Conservation (phyloP, 2,329 filamentous ascomycete species). For the Aureobasidium subglaciale region DNA sequence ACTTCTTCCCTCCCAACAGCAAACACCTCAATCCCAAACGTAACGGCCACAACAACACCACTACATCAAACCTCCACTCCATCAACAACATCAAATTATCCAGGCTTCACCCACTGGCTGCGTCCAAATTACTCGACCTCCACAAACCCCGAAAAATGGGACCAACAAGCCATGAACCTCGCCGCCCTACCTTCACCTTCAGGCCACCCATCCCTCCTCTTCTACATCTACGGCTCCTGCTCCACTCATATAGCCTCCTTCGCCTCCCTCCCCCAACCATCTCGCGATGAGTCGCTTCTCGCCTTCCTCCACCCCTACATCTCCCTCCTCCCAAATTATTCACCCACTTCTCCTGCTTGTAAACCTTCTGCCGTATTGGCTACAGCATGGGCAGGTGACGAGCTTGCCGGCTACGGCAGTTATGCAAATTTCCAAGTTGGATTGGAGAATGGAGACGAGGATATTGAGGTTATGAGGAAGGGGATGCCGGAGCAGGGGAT, state of each 20-base stretch:
- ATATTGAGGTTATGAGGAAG: slow-evolving; percentile 56
- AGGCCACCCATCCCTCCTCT: slow-evolving; percentile 75
- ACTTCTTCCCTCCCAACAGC: slow-evolving; percentile 23
- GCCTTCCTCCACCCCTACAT: slow-evolving; percentile 72
- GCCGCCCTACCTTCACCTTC: slow-evolving; percentile 53
- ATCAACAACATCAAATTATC: slow-evolving; percentile 35
- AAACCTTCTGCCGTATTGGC: slow-evolving; percentile 57
- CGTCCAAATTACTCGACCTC: slow-evolving; percentile 58
- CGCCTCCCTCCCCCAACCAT: slow-evolving; percentile 31
- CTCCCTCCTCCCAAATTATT: slow-evolving; percentile 64
- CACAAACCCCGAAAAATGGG: slow-evolving; percentile 58
- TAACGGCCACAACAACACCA: slow-evolving; percentile 32
- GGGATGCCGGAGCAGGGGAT: slow-evolving; percentile 57
- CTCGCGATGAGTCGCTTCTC: slow-evolving; percentile 51
- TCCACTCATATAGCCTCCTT: slow-evolving; percentile 46
- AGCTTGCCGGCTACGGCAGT: slow-evolving; percentile 71
- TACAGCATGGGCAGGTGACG: slow-evolving; percentile 72
- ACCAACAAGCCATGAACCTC: slow-evolving; percentile 61
- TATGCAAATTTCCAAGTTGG: slow-evolving; percentile 83
- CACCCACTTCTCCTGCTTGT: slow-evolving; percentile 47
- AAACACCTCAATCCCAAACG: slow-evolving; percentile 27
- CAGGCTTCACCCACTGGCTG: slow-evolving; percentile 71
- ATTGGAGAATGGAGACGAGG: slow-evolving; percentile 59
- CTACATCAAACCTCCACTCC: slow-evolving; percentile 25
- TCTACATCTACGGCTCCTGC: slow-evolving; percentile 67